Percentiles rank a stretch among this genome's conserved stretches.
Conservation (phyloP, 129 eudicot species). For the Silybum marianum region DNA sequence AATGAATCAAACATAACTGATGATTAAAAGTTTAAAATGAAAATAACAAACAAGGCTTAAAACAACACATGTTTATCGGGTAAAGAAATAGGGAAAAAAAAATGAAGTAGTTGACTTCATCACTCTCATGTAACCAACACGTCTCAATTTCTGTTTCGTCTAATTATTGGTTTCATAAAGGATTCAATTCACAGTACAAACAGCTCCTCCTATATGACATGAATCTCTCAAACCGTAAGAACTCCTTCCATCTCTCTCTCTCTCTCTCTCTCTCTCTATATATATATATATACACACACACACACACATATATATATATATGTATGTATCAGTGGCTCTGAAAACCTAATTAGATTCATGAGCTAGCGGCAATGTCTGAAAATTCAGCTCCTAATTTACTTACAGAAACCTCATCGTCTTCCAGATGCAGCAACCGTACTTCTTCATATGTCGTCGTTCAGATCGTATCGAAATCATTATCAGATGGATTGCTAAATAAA, state of each 20-base stretch:
- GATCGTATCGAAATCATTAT: slow-evolving; percentile 49
- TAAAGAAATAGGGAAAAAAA: too few relatives aligned
- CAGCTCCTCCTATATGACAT: not conserved
- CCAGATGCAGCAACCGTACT: slow-evolving; percentile 14
- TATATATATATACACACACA: too few relatives aligned
- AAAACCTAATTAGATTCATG: slow-evolving; percentile 11
- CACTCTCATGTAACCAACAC: not conserved
- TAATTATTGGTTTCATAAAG: not conserved
- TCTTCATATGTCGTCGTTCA: slow-evolving; percentile 36
- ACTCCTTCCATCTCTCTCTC: not conserved
- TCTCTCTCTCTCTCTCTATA: not conserved
- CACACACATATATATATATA: too few relatives aligned
- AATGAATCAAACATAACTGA: too few relatives aligned
- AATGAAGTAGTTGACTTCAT: not conserved
- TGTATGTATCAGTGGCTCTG: not conserved
- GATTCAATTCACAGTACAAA: not conserved
- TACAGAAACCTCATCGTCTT: slow-evolving; percentile 20
- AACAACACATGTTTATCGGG: too few relatives aligned
- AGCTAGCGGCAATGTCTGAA: slow-evolving; percentile 34
- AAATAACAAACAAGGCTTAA: too few relatives aligned
- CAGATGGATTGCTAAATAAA: slow-evolving; percentile 58
- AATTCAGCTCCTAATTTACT: slow-evolving; percentile 25
- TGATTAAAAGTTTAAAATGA: too few relatives aligned
- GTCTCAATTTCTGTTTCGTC: not conserved
- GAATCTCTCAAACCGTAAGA: too few relatives aligned